Conservation (phyloP, 805 yeast species). For the Kazachstania psychrophila region DNA sequence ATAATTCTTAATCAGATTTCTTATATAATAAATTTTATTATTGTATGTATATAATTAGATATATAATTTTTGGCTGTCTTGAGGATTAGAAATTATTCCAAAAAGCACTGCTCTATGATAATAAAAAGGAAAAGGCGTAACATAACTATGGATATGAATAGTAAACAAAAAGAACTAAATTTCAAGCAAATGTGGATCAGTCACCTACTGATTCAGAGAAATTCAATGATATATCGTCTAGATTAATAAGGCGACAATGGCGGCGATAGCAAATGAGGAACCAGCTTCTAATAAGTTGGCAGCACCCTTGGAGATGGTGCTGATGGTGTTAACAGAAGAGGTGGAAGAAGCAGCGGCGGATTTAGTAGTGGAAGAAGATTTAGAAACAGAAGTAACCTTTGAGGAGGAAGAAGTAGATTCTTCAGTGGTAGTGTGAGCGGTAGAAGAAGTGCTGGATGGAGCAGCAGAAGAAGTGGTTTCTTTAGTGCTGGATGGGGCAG, state of each 20-base stretch:
- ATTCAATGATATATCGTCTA: too few relatives aligned
- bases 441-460: slow-evolving; percentile 18
- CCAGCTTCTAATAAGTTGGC: slow-evolving; percentile 21
- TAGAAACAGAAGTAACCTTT: slow-evolving; percentile 29
- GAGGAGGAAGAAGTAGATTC: slow-evolving; percentile 13
- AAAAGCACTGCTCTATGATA: too few relatives aligned
- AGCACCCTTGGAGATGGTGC: slow-evolving; percentile 33
- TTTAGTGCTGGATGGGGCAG: slow-evolving; percentile 23
- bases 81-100: too few relatives aligned
- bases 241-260: slow-evolving; percentile 23
- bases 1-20: too few relatives aligned
- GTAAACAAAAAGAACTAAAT: too few relatives aligned
- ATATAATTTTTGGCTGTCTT: too few relatives aligned
- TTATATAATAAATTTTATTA: too few relatives aligned
- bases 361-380: slow-evolving; percentile 37
- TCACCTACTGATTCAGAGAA: too few relatives aligned
- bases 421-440: slow-evolving; percentile 20
- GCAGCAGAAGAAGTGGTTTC: slow-evolving; percentile 21
- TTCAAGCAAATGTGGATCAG: too few relatives aligned
- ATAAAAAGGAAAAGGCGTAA: too few relatives aligned
- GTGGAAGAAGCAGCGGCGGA: slow-evolving; percentile 35
- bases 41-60: too few relatives aligned
- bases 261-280: slow-evolving; percentile 18
- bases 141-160: too few relatives aligned
- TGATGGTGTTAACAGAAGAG: slow-evolving; percentile 5